phyloP scores from a whole-genome alignment of 495 filamentous ascomycete species.

The Aspergillus biplanus region DNA sequence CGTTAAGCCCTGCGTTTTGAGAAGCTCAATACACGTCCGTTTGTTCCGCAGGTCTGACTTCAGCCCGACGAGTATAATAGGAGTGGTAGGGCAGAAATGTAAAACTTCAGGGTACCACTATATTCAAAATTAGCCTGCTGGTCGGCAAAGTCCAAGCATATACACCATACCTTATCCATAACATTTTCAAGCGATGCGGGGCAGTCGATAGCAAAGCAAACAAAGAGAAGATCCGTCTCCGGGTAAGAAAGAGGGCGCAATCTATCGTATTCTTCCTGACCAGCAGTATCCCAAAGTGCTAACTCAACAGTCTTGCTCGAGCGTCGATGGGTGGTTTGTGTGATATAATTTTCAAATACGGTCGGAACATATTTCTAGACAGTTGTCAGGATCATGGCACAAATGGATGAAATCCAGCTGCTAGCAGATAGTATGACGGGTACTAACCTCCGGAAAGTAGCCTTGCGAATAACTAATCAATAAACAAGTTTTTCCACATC shows the following conservation, averaged over 20 bases:
- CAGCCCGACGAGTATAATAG: constrained; percentile 90
- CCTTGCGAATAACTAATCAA: constrained; percentile 98
- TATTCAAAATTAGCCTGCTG: constrained; percentile 3
- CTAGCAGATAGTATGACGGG: not conserved
- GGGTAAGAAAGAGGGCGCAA: constrained; percentile 94
- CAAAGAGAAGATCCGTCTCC: constrained; percentile 95
- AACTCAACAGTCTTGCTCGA: constrained; percentile 94
- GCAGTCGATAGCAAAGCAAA: constrained; percentile 99
- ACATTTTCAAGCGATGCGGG: constrained; percentile 98
- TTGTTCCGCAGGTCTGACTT: constrained; percentile 96
- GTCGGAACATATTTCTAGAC: constrained; percentile 97
- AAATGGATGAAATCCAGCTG: not conserved
- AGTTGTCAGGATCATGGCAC: constrained; percentile 9
- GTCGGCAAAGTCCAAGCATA: not conserved
- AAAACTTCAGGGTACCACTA: constrained; percentile 99
- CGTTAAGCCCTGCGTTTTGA: constrained; percentile 95
- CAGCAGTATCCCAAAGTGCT: constrained; percentile 97
- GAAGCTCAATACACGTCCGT: constrained; percentile 93
- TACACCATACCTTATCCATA: constrained; percentile 83
- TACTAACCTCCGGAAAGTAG: constrained; percentile 91
- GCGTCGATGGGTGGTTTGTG: constrained; percentile 82
- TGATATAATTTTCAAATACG: constrained; percentile 99
- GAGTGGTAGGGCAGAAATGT: constrained; percentile 97
- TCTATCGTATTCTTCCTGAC: constrained; percentile 98
- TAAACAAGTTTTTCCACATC: constrained; percentile 97